Evolutionary conservation across 2,329 filamentous ascomycete species (phyloP).

Genomic region (Fusarium falciforme): DNA sequence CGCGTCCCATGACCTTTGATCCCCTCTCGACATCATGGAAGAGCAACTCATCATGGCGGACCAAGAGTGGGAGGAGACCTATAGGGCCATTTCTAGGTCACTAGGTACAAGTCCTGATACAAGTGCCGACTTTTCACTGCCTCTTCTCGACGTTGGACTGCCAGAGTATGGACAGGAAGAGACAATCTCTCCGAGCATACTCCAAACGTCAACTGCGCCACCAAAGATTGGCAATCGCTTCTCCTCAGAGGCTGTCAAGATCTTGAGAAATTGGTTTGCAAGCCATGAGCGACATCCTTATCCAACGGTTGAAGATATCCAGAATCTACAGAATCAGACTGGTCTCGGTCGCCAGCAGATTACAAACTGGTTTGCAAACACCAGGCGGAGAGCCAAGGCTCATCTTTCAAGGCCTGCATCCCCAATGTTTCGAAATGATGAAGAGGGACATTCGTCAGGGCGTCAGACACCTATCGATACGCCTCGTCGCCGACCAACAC

Average conservation of each 20-base stretch:
- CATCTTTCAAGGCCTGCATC: constrained; percentile 44
- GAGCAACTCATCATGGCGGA: constrained; percentile 20
- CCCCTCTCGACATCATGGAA: background rate
- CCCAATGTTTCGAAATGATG: constrained; percentile 32
- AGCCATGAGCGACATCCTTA: constrained; percentile 83
- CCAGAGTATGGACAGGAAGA: background rate
- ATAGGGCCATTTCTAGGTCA: background rate
- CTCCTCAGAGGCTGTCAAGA: constrained; percentile 42
- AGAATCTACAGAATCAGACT: constrained; percentile 77
- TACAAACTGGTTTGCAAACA: constrained; percentile 89
- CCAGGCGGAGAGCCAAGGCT: constrained; percentile 80
- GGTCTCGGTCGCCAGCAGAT: constrained; percentile 83
- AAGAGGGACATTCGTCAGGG: constrained; percentile 21
- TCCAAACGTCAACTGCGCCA: constrained; percentile 22
- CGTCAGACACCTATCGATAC: constrained; percentile 64
- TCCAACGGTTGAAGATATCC: constrained; percentile 84
- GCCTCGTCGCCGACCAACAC: constrained; percentile 55
- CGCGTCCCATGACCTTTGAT: constrained; percentile 23
- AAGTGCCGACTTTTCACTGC: background rate
- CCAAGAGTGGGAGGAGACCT: background rate
- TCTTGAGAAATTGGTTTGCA: constrained; percentile 83
- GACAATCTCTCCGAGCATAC: constrained; percentile 24
- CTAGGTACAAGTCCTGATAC: background rate
- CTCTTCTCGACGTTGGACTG: constrained; percentile 1
- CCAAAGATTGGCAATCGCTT: constrained; percentile 35